These are phyloP conservation scores for Nemania serpens DNA, from an alignment of 2,329 filamentous ascomycete genomes.

Conservation along the genomic window DNA sequence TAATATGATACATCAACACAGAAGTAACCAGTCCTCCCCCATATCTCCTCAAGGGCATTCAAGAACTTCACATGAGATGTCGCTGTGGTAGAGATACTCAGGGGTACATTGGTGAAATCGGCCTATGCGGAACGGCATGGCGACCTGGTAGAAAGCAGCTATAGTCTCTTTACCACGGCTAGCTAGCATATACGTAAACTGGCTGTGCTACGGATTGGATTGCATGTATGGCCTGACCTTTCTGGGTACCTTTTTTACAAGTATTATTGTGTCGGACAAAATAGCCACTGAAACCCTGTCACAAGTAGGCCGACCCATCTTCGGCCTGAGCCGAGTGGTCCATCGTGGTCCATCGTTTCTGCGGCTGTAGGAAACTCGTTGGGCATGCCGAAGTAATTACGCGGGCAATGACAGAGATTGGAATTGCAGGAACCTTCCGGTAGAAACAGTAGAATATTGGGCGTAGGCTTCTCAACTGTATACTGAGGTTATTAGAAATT, in stretches of 20 bases:
- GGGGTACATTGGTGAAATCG: neutral
- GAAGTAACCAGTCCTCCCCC: slow-evolving; percentile 13
- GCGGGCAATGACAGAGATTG: too few species aligned
- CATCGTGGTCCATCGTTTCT: slow-evolving; percentile 14
- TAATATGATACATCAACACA: neutral
- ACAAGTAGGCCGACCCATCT: slow-evolving; percentile 35
- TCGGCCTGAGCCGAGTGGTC: slow-evolving; percentile 40
- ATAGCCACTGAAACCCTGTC: slow-evolving; percentile 40
- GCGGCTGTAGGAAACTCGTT: slow-evolving; percentile 32
- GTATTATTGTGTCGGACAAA: slow-evolving; percentile 26
- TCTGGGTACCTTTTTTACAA: neutral
- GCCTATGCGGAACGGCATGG: neutral
- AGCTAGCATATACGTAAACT: neutral
- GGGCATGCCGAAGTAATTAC: neutral
- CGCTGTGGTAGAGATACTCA: neutral
- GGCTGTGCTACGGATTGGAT: neutral
- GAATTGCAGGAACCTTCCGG: too few species aligned
- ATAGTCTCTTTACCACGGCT: neutral
- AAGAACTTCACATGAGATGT: neutral
- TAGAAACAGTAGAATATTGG: too few species aligned
- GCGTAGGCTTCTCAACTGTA: too few species aligned
- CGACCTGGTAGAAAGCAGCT: neutral
- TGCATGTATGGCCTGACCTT: slow-evolving; percentile 6
- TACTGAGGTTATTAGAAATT: too few species aligned
- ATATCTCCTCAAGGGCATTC: slow-evolving; percentile 9